phyloP scores from a whole-genome alignment of 176 grass and related monocot genomes.

The Triticum aestivum region DNA sequence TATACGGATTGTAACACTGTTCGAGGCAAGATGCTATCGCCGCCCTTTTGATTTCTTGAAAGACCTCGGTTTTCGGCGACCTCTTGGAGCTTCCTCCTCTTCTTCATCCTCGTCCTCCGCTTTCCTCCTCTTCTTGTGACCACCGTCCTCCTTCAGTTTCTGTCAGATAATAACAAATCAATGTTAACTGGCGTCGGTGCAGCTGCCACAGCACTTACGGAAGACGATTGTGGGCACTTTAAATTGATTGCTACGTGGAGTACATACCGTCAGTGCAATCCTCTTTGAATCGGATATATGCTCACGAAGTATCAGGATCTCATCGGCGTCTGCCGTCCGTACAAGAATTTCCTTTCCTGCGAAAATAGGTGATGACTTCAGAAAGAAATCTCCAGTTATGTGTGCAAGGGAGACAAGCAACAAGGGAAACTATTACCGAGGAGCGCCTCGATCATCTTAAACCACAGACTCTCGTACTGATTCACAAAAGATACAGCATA shows the following conservation, averaged over 20 bases:
- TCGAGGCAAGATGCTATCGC: constrained; percentile 3
- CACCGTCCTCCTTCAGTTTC: constrained; percentile 60
- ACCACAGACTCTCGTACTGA: constrained; percentile 70
- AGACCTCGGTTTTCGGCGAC: constrained; percentile 22
- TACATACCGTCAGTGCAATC: constrained; percentile 61
- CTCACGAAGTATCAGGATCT: constrained; percentile 64
- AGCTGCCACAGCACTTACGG: neutral
- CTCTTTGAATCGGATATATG: constrained; percentile 64
- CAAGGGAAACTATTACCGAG: constrained; percentile 44
- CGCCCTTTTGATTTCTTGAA: constrained; percentile 49
- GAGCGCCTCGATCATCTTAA: constrained; percentile 59
- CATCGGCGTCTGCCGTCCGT: constrained; percentile 33
- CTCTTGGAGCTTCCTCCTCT: constrained; percentile 9
- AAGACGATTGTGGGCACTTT: neutral
- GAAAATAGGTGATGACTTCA: neutral
- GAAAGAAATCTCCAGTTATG: neutral
- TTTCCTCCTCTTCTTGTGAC: constrained; percentile 54
- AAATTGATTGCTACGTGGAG: neutral
- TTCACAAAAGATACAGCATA: constrained; percentile 80
- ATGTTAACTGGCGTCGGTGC: neutral
- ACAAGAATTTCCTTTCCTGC: constrained; percentile 58
- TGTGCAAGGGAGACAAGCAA: neutral
- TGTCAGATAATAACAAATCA: neutral
- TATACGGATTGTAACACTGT: constrained; percentile 1
- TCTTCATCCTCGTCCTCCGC: constrained; percentile 53